Conservation (phyloP, 306 rosid species). For the Luffa acutangula region DNA sequence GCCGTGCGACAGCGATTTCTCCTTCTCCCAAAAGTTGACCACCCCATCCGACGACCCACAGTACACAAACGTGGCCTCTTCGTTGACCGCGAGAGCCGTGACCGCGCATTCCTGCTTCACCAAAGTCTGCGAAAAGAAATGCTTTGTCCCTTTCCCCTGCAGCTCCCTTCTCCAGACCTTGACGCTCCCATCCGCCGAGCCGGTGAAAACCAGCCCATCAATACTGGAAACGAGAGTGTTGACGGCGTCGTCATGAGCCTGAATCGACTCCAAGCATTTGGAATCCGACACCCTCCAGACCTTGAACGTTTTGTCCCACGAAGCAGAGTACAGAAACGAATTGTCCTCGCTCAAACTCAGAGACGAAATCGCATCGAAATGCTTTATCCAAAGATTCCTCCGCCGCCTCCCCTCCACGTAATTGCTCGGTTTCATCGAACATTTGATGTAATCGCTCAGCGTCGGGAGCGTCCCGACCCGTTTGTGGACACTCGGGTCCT, state of each 20-base stretch:
- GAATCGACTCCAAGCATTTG: conserved; percentile 74
- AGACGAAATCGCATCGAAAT: conserved; percentile 69
- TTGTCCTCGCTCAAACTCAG: conserved; percentile 57
- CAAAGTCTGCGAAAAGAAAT: conserved; percentile 63
- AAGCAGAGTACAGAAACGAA: conserved; percentile 55
- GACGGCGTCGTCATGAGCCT: conserved; percentile 80
- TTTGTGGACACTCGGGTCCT: conserved; percentile 27
- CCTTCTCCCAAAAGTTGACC: conserved; percentile 57
- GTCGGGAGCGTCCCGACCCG: conserved; percentile 70
- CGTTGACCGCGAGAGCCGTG: conserved; percentile 48
- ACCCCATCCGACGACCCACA: conserved; percentile 74
- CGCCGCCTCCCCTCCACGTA: conserved; percentile 54
- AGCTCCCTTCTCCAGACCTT: conserved; percentile 75
- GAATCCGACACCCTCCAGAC: conserved; percentile 62
- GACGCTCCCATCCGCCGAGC: conserved; percentile 75
- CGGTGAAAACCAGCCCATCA: conserved; percentile 63
- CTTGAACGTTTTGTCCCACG: conserved; percentile 88
- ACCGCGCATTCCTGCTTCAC: conserved; percentile 69
- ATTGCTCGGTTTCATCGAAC: conserved; percentile 64
- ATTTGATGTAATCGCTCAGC: conserved; percentile 37
- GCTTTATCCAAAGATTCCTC: conserved; percentile 60
- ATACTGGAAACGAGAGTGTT: conserved; percentile 46
- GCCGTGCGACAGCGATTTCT: conserved; percentile 26
- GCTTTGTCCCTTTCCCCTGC: conserved; percentile 80
- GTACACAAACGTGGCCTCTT: conserved; percentile 29